phyloP scores from a whole-genome alignment of 1,284 basidiomycete species.

The Pisolithus thermaeus region DNA sequence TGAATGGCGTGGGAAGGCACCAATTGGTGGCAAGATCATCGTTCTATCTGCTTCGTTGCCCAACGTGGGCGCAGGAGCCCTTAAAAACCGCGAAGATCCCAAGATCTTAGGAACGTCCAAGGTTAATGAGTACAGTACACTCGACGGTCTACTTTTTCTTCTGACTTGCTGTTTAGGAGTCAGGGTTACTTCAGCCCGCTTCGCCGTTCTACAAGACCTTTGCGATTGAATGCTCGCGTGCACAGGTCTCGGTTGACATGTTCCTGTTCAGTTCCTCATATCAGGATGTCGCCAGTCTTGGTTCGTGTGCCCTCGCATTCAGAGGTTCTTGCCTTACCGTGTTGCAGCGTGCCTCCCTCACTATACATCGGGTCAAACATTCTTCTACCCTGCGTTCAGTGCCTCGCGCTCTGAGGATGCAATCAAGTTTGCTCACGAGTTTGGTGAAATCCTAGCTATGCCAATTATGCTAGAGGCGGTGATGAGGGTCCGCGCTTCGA shows the following conservation, averaged over 20 bases:
- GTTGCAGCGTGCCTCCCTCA: conserved; percentile 81
- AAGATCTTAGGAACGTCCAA: conserved; percentile 95
- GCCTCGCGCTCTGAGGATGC: conserved; percentile 93
- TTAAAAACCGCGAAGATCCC: conserved; percentile 95
- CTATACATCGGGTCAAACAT: conserved; percentile 97
- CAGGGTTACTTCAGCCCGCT: conserved; percentile 79
- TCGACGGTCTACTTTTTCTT: not conserved
- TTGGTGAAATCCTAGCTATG: conserved; percentile 88
- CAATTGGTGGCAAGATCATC: conserved; percentile 94
- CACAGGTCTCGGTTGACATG: conserved; percentile 98
- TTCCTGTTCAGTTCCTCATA: conserved; percentile 94
- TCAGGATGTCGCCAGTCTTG: conserved; percentile 92
- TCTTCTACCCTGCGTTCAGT: conserved; percentile 98
- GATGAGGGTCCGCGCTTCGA: conserved; percentile 93
- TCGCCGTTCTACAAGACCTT: conserved; percentile 98
- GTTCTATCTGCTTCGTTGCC: conserved; percentile 88
- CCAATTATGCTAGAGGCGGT: conserved; percentile 97
- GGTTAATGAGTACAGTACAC: conserved; percentile 34
- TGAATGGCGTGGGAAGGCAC: conserved; percentile 41
- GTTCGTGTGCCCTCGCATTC: conserved; percentile 33
- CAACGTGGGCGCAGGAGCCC: conserved; percentile 82
- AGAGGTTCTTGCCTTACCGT: conserved; percentile 6
- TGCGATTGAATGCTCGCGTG: conserved; percentile 96
- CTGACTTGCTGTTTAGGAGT: conserved; percentile 51
- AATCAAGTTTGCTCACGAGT: conserved; percentile 96